Evolutionary conservation across 2,329 filamentous ascomycete species (phyloP).

Genomic region (Aspergillus brunneoviolaceus): DNA sequence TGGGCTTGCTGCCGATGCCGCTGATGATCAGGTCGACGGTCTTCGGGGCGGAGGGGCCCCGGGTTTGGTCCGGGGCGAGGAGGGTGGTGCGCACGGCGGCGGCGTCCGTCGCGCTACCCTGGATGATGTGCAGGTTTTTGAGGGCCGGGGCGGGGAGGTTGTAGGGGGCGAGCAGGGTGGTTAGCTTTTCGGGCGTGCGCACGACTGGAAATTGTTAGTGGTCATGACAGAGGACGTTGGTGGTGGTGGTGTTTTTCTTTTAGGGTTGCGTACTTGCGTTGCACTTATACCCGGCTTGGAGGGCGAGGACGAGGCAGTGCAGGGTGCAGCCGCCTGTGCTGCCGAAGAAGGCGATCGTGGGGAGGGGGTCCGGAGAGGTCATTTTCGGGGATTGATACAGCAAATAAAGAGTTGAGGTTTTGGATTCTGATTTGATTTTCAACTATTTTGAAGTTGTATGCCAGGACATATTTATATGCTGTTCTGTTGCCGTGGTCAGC

Average conservation of each 20-base stretch:
- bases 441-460: no score
- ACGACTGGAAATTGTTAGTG: slow-evolving; percentile 33
- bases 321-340: slow-evolving; percentile 52
- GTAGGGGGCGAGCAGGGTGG: slow-evolving; percentile 42
- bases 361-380: slow-evolving; percentile 4
- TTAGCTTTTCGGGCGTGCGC: slow-evolving; percentile 52
- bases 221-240: not conserved
- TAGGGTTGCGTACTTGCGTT: slow-evolving; percentile 36
- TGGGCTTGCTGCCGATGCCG: slow-evolving; percentile 46
- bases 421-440: no score
- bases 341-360: slow-evolving; percentile 52
- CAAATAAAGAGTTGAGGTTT: no score
- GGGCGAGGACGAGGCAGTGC: slow-evolving; percentile 44
- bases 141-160: slow-evolving; percentile 38
- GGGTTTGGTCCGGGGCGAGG: slow-evolving; percentile 11
- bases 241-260: not conserved
- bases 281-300: slow-evolving; percentile 47
- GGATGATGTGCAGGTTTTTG: slow-evolving; percentile 46
- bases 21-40: slow-evolving; percentile 47
- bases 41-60: slow-evolving; percentile 7
- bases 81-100: slow-evolving; percentile 41
- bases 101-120: slow-evolving; percentile 49
- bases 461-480: not conserved
- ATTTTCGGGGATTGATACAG: not conserved
- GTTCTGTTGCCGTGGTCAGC: no score